These are phyloP conservation scores for Coemansia sp. DNA, from an alignment of 192 early-diverging fungal species.

Conservation along the genomic window DNA sequence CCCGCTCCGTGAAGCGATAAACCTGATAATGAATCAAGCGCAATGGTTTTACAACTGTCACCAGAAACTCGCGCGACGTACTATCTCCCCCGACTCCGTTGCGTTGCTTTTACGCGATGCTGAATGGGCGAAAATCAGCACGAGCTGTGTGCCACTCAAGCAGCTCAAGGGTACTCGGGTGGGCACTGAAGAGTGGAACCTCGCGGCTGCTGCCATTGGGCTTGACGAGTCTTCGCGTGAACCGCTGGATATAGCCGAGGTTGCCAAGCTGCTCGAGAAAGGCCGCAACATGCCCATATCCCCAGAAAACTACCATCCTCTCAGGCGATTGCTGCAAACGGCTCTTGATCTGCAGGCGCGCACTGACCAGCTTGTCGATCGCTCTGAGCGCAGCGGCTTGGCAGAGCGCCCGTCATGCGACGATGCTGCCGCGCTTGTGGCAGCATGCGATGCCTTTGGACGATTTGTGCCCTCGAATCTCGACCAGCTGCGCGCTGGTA, in stretches of 20 bases:
- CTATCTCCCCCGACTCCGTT: neutral
- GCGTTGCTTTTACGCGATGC: constrained; percentile 14
- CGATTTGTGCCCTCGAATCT: constrained; percentile 35
- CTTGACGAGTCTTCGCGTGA: constrained; percentile 1
- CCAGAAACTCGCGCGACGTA: constrained; percentile 6
- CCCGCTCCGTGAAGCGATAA: neutral
- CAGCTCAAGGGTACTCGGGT: constrained; percentile 2
- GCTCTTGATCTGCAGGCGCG: constrained; percentile 41
- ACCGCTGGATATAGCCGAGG: constrained; percentile 17
- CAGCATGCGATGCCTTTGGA: constrained; percentile 20
- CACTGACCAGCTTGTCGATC: constrained; percentile 21
- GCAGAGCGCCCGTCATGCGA: constrained; percentile 34
- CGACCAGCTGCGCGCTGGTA: constrained; percentile 7
- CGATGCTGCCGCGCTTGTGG: constrained; percentile 16
- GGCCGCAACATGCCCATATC: constrained; percentile 34
- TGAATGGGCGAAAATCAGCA: neutral
- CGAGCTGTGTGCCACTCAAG: constrained; percentile 4
- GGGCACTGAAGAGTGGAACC: constrained; percentile 17
- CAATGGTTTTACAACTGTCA: constrained; percentile 16
- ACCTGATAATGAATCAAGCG: neutral
- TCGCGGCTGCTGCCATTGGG: constrained; percentile 11
- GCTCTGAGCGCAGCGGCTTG: constrained; percentile 22
- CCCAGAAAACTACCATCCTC: constrained; percentile 19
- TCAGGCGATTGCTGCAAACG: constrained; percentile 29
- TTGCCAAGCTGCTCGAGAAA: constrained; percentile 42